Evolutionary conservation across 345 rosid genomes (phyloP).

Genomic region (Hevea brasiliensis): DNA sequence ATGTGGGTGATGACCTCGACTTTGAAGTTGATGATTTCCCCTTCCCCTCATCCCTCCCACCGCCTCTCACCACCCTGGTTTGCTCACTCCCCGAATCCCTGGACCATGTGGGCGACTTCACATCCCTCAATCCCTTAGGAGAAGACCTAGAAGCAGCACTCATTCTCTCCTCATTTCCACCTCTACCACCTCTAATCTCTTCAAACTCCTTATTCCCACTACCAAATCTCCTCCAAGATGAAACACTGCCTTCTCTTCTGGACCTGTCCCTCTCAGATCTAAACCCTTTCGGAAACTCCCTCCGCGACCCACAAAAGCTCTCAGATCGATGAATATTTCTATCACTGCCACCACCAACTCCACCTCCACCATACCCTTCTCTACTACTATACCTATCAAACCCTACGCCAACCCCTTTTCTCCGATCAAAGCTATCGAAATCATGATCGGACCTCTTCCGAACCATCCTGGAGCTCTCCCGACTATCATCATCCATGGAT

Average conservation of each 20-base stretch:
- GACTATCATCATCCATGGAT: conserved; percentile 40
- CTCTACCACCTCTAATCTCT: conserved; percentile 27
- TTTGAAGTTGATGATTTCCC: conserved; percentile 45
- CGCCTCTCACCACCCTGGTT: conserved; percentile 28
- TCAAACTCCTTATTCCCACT: conserved; percentile 42
- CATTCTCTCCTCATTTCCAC: conserved; percentile 30
- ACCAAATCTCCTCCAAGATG: conserved; percentile 80
- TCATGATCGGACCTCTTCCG: conserved; percentile 69
- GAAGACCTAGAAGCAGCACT: conserved; percentile 28
- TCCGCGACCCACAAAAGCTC: conserved; percentile 64
- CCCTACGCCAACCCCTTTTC: conserved; percentile 45
- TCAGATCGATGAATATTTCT: conserved; percentile 63
- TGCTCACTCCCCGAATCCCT: conserved; percentile 50
- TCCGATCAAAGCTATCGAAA: conserved; percentile 57
- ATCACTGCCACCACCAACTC: conserved; percentile 21
- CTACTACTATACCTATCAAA: conserved; percentile 55
- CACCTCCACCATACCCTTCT: conserved; percentile 33
- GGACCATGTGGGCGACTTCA: conserved; percentile 56
- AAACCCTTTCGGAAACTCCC: conserved; percentile 80
- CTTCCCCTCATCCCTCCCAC: conserved; percentile 37
- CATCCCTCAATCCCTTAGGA: conserved; percentile 42
- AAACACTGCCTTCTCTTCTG: conserved; percentile 63
- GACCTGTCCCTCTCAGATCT: conserved; percentile 86
- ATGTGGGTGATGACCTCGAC: conserved; percentile 64
- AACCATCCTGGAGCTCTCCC: conserved; percentile 45